Percentiles rank a stretch among this genome's conserved stretches.
Evolutionary conservation across 345 rosid species (phyloP).

Genomic region (Lagerstroemia speciosa): DNA sequence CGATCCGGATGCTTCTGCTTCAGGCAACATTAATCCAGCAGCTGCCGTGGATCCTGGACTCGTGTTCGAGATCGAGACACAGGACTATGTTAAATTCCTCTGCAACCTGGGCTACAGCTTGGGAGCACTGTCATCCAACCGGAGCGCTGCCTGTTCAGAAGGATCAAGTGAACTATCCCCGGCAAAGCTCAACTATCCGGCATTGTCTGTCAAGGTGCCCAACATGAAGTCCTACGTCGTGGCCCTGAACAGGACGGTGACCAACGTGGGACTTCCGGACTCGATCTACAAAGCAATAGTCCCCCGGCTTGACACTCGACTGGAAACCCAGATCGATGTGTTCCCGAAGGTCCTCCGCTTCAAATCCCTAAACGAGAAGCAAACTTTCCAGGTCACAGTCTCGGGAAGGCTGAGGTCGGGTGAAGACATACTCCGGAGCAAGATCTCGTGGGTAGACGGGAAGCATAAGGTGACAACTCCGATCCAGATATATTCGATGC

Average conservation of each 20-base stretch:
- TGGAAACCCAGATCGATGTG: constrained; percentile 21
- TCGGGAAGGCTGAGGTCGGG: neutral
- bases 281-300: constrained; percentile 32
- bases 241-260: constrained; percentile 38
- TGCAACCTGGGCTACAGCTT: constrained; percentile 28
- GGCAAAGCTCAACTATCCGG: constrained; percentile 46
- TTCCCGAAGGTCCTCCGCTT: constrained; percentile 30
- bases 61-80: constrained; percentile 16
- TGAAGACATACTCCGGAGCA: neutral
- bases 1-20: constrained; percentile 22
- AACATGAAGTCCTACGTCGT: constrained; percentile 12
- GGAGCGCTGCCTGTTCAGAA: constrained; percentile 22
- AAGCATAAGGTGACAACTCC: constrained; percentile 3
- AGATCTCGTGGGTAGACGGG: constrained; percentile 6
- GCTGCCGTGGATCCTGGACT: constrained; percentile 35
- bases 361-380: constrained; percentile 25
- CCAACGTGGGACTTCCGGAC: constrained; percentile 40
- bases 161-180: constrained; percentile 12
- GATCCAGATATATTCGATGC: constrained; percentile 12
- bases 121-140: constrained; percentile 17
- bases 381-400: constrained; percentile 33
- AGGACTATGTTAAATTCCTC: constrained; percentile 35
- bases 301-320: neutral
- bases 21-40: constrained; percentile 47
- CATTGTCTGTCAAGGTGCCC: constrained; percentile 23